Conservation (phyloP, 2,329 filamentous ascomycete species). For the Passalora sequoiae region DNA sequence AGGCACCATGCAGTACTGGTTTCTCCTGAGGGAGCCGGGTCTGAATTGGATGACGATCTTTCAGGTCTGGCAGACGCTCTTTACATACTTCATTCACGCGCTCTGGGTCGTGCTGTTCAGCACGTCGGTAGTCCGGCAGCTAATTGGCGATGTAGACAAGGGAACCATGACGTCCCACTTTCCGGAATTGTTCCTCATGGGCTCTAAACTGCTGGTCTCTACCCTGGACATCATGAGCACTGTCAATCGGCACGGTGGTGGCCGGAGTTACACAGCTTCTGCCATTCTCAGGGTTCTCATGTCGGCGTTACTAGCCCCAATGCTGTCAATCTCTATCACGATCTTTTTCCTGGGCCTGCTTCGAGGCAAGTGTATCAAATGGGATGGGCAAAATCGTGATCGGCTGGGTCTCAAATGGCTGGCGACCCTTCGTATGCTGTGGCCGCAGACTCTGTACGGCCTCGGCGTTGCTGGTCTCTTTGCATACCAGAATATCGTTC, state of each 20-base stretch:
- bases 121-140: background rate
- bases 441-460: background rate
- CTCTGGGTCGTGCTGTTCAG: background rate
- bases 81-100: background rate
- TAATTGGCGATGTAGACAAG: background rate
- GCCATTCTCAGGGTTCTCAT: background rate
- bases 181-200: no score
- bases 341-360: background rate
- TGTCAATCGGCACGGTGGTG: background rate
- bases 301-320: background rate
- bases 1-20: background rate
- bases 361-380: background rate
- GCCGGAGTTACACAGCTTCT: background rate
- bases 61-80: background rate
- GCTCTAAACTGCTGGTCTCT: background rate
- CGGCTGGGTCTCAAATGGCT: background rate
- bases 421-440: background rate
- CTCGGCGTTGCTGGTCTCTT: background rate
- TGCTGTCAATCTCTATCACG: background rate
- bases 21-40: background rate
- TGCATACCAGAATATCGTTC: background rate
- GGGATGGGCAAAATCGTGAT: background rate
- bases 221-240: background rate
- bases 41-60: background rate
- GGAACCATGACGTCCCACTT: background rate